phyloP scores from a whole-genome alignment of 495 filamentous ascomycete species.

The Tuber aestivum region DNA sequence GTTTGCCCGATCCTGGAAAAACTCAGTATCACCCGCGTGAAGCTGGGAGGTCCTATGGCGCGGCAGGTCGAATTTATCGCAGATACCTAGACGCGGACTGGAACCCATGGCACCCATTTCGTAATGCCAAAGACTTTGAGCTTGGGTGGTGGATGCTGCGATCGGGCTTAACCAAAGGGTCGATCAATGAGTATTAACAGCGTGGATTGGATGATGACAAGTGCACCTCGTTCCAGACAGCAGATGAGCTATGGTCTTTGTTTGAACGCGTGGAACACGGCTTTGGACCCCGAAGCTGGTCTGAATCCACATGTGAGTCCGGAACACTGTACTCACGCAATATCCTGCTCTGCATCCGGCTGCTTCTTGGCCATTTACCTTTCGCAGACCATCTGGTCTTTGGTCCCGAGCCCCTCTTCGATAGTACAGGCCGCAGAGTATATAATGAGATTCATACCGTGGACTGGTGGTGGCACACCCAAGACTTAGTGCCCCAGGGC shows the following conservation, averaged over 20 bases:
- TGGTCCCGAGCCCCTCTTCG: background rate
- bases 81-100: background rate
- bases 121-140: background rate
- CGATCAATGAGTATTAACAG: background rate
- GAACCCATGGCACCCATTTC: slow-evolving; percentile 5
- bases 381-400: background rate
- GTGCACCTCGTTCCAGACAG: background rate
- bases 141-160: background rate
- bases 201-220: background rate
- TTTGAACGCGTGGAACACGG: background rate
- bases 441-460: slow-evolving; percentile 14
- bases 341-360: background rate
- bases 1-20: background rate
- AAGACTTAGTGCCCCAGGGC: background rate
- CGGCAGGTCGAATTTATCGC: background rate
- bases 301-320: accelerated
- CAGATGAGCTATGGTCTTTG: background rate
- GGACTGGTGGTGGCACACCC: slow-evolving; percentile 1
- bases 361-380: background rate
- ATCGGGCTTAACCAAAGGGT: background rate
- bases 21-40: background rate
- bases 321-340: background rate
- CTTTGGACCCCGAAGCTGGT: background rate
- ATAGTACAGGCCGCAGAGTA: background rate
- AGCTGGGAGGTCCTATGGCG: background rate